A percentile compares a stretch with the other conserved stretches of the same genome.
phyloP scores from a whole-genome alignment of 306 rosid genomes.

The Lathyrus tuberosus region DNA sequence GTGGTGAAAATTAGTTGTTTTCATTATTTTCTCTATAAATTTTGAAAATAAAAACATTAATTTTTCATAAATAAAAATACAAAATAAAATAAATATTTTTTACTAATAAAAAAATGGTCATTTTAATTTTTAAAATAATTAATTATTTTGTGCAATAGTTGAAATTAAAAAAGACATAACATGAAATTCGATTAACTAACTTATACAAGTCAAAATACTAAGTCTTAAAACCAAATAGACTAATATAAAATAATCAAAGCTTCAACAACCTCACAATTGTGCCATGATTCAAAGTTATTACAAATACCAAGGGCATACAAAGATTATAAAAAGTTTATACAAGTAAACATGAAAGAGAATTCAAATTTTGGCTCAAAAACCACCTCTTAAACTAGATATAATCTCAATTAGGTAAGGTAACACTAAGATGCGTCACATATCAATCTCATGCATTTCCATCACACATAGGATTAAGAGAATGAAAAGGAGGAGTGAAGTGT shows the following conservation, averaged over 20 bases:
- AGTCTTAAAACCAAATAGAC: neutral
- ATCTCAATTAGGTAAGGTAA: neutral
- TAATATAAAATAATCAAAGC: neutral
- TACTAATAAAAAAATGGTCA: neutral
- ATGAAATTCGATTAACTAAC: neutral
- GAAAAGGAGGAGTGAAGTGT: conserved; percentile 34
- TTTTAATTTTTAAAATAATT: neutral
- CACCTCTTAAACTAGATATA: neutral
- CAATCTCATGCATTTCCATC: conserved; percentile 13
- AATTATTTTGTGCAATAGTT: neutral
- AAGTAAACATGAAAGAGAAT: neutral
- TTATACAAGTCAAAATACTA: neutral
- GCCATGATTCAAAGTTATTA: neutral
- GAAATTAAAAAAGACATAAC: neutral
- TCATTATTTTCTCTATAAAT: neutral
- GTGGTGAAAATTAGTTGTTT: neutral
- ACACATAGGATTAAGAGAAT: conserved; percentile 34
- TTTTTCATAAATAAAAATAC: neutral
- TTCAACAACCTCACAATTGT: neutral
- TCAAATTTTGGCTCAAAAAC: neutral
- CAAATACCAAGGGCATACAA: neutral
- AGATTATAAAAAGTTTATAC: too few species aligned
- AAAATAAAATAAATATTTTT: neutral
- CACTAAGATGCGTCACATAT: neutral
- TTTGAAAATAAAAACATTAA: neutral